Conservation (phyloP, 116 monocot species). For the Phalaenopsis hybrid region DNA sequence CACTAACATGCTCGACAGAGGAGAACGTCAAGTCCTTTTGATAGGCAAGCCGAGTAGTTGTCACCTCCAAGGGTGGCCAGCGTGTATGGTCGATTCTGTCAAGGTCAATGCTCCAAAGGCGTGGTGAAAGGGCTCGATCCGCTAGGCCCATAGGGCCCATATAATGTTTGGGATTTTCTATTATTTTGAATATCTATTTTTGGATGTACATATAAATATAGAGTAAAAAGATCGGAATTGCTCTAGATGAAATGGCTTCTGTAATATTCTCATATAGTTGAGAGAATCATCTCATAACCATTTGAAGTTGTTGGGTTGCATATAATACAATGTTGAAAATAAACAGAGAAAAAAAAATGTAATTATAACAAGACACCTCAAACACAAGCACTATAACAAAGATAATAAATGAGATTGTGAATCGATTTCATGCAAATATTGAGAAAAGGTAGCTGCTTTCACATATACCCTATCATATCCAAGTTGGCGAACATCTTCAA, state of each 20-base stretch:
- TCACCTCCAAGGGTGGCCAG: too few relatives aligned
- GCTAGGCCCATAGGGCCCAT: too few relatives aligned
- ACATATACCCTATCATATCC: constrained; percentile 83
- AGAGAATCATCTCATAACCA: background rate
- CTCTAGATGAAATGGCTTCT: background rate
- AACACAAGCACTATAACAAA: background rate
- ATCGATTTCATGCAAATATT: background rate
- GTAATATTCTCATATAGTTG: background rate
- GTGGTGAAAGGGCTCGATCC: too few relatives aligned
- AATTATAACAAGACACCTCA: background rate
- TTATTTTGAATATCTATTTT: too few relatives aligned
- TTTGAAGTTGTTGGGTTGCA: background rate
- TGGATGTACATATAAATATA: too few relatives aligned
- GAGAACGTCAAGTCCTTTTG: too few relatives aligned
- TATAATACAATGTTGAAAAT: background rate
- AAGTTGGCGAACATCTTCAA: constrained; percentile 96
- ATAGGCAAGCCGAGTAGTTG: too few relatives aligned
- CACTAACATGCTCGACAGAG: too few relatives aligned
- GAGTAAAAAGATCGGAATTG: too few relatives aligned
- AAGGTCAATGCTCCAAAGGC: too few relatives aligned
- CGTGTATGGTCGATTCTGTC: too few relatives aligned
- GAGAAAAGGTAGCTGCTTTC: background rate
- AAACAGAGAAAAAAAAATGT: background rate
- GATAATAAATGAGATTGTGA: background rate
- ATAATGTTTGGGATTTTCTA: too few relatives aligned